Evolutionary conservation across 306 rosid genomes (phyloP), one percentile per base, ranked within the genome.

Genomic region (Rubus parviflorus): DNA sequence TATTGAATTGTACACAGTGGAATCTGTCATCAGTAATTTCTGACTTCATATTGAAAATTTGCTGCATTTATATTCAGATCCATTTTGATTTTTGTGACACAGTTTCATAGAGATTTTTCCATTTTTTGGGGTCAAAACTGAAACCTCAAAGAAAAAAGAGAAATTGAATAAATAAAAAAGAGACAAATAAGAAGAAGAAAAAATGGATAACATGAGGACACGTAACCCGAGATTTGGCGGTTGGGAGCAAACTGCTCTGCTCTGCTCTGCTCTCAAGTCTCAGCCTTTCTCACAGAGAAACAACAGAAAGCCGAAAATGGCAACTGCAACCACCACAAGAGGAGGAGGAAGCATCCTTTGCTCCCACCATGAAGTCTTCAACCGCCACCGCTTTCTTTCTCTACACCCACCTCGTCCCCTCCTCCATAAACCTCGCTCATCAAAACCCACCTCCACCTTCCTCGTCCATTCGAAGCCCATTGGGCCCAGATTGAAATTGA

Each of bases 141-240:
- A 30, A 30, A 30, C 35, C 35, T 1, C 35, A 1, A 30, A 30
- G 35, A 30, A 30, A 30, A 30, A 30, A 30, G 35, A 30, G 35
- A 30, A 30, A 30, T 30, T 30, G 35, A 30, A 30, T 30, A 30
- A 37, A 20, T 4, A 5, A 35, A 58, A 60, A 4, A 25, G n/a
- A 4, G 3, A 42, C 35, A 30, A 30, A 1, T 30, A 1, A 30
- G 7, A 30, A 62, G 22, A 65, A 73, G 1, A 41, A 0, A 66
- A 57, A 66, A 43, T 66, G 82, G 87, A 76, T 80, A 73, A 76
- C 54, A 73, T 9, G 69, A 46, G 64, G 82, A 72, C 87, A 84
- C 87, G 87, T 84, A 19, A 62, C 17, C 79, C 41, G 14, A 52
- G 73, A 60, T 84, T 84, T 77, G 87, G 87, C 87, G 84, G 87